A percentile compares a stretch with the other conserved stretches of the same genome.
Conservation (phyloP, 257 asterid species). For the Gentiana macrophylla region DNA sequence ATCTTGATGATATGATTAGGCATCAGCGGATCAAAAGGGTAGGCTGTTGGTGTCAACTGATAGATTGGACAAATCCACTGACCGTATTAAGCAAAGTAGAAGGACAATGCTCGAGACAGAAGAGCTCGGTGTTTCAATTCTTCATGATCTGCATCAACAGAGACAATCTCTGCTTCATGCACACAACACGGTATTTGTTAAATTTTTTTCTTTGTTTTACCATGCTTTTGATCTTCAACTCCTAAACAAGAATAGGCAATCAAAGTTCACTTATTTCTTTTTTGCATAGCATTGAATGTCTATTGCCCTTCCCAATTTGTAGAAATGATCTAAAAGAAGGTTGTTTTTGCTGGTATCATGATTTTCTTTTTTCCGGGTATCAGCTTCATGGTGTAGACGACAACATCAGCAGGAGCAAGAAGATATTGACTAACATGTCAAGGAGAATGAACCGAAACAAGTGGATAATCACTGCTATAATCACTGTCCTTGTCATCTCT, state of each 20-base stretch:
- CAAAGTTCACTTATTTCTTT: too few relatives aligned
- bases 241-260: not conserved
- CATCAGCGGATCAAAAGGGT: conserved; percentile 63
- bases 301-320: too few relatives aligned
- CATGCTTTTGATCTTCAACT: not conserved
- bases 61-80: conserved; percentile 49
- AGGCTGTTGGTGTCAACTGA: conserved; percentile 52
- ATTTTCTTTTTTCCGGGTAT: conserved; percentile 2
- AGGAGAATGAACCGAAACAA: conserved; percentile 72
- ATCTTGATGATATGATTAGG: conserved; percentile 25
- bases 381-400: conserved; percentile 71
- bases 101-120: conserved; percentile 83
- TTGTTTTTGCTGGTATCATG: conserved; percentile 3
- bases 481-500: conserved; percentile 36
- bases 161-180: conserved; percentile 66
- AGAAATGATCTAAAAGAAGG: too few relatives aligned
- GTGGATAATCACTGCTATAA: conserved; percentile 44
- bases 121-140: conserved; percentile 88
- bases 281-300: too few relatives aligned
- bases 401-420: conserved; percentile 57
- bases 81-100: conserved; percentile 63
- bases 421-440: conserved; percentile 39
- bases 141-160: conserved; percentile 74
- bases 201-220: not conserved
- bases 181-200: conserved; percentile 45